Evolutionary conservation across 2,329 filamentous ascomycete genomes (phyloP), one percentile per base, ranked within the genome.

Genomic region (Neonectria ditissima): DNA sequence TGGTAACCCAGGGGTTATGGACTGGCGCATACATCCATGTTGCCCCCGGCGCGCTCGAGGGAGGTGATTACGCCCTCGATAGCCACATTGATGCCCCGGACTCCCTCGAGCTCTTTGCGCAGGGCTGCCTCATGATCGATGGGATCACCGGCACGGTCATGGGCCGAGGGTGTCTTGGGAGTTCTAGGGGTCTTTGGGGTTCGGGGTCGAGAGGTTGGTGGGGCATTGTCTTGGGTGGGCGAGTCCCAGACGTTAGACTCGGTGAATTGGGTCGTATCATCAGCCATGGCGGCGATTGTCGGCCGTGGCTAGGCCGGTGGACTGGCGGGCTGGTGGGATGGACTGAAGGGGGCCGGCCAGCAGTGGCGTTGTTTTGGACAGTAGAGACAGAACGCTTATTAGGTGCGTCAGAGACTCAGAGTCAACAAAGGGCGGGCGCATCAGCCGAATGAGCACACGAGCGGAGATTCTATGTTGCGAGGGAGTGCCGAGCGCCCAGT

Each of bases 31-130:
- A 92, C 91, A 73, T 88, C 84, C 92, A 96, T 96, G 78, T 94
- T 94, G 59, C 85, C 87, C 73, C 89, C 91, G 24, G 92, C 90
- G 66, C 88, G 88, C 69, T 91, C 87, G 22, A 96, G 81, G 45
- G 90, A 92, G 32, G 86, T 85, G 26, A 94, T 86, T 28, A 94
- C 88, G 22, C 87, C 88, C 77, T 97, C 93, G 64, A 99, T 92
- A 43, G 94, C 91, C 71, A 90, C 86, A 79, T 99, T 99, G 76
- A 98, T 92, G 70, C 91, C 91, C 62, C 91, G 89, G 32, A 99
- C 90, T 51, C 90, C 92, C 66, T 94, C 90, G 28, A 98, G 82
- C 79, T 99, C 96, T 59, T 87, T 89, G 16, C 87, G 90, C 70
- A 99, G 82, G 14, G 88, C 86, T 2, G 88, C 88, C 66, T 97